A percentile compares a stretch with the other conserved stretches of the same genome.
Evolutionary conservation across 345 rosid genomes (phyloP).

Genomic region (Populus pruinosa): DNA sequence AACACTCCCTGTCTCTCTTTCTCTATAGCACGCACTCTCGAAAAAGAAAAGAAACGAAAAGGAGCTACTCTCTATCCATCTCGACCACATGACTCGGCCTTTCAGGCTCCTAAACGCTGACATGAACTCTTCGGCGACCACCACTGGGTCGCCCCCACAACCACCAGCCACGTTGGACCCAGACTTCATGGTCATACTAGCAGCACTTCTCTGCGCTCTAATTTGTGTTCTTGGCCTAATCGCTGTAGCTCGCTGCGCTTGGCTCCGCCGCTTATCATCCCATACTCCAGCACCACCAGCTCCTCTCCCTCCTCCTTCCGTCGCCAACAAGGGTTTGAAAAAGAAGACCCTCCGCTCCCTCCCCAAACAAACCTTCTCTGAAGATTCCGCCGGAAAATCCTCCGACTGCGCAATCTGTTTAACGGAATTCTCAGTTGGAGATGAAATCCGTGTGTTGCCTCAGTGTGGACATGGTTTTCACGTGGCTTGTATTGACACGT

Average conservation of each 20-base stretch:
- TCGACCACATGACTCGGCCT: slow-evolving; percentile 65
- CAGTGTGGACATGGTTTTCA: slow-evolving; percentile 94
- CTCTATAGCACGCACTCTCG: not conserved
- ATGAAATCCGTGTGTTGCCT: slow-evolving; percentile 76
- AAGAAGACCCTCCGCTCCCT: slow-evolving; percentile 76
- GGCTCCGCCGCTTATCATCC: slow-evolving; percentile 75
- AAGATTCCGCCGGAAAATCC: slow-evolving; percentile 42
- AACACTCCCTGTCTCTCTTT: not conserved
- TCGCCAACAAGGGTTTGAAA: slow-evolving; percentile 74
- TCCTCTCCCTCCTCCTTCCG: slow-evolving; percentile 28
- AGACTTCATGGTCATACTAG: slow-evolving; percentile 76
- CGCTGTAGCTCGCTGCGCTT: slow-evolving; percentile 81
- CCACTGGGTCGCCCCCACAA: slow-evolving; percentile 5
- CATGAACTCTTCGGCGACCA: slow-evolving; percentile 39
- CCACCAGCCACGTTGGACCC: slow-evolving; percentile 42
- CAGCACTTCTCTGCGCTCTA: slow-evolving; percentile 82
- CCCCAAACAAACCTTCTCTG: slow-evolving; percentile 56
- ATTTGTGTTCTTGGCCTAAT: slow-evolving; percentile 81
- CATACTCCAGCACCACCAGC: slow-evolving; percentile 9
- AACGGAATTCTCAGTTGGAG: slow-evolving; percentile 62
- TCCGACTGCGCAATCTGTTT: slow-evolving; percentile 84
- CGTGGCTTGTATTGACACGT: slow-evolving; percentile 77
- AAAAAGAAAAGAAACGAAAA: not conserved
- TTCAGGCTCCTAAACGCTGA: slow-evolving; percentile 47
- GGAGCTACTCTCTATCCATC: slow-evolving; percentile 8